Conservation (phyloP, 2,329 filamentous ascomycete species). For the Colletotrichum plurivorum region DNA sequence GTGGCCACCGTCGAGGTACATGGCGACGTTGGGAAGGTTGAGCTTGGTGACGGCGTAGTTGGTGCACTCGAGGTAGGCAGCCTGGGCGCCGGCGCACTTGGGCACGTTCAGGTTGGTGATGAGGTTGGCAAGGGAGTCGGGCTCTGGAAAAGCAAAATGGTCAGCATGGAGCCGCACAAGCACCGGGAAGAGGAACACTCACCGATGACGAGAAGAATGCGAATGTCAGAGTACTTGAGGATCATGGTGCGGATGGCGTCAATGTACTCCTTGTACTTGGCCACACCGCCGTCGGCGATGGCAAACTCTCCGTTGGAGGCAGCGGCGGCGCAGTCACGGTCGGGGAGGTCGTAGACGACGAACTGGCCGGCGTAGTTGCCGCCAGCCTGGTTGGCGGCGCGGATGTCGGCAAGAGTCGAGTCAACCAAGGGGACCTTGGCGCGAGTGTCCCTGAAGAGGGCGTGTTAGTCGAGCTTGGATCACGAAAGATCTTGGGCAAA, state of each 20-base stretch:
- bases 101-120: conserved; percentile 67
- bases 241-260: conserved; percentile 60
- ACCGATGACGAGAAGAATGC: conserved; percentile 61
- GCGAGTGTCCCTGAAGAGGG: conserved; percentile 59
- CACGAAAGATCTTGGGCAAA: conserved; percentile 36
- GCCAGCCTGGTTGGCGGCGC: conserved; percentile 52
- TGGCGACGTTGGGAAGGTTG: conserved; percentile 69
- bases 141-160: conserved; percentile 55
- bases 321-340: conserved; percentile 70
- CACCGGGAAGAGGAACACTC: conserved; percentile 27
- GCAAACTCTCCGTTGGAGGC: conserved; percentile 71
- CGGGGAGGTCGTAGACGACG: conserved; percentile 71
- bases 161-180: conserved; percentile 41
- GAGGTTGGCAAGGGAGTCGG: conserved; percentile 72
- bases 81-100: conserved; percentile 64
- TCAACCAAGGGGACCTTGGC: conserved; percentile 63
- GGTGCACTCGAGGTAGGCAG: conserved; percentile 64
- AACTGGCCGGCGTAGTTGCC: conserved; percentile 62
- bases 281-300: conserved; percentile 64
- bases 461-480: conserved; percentile 35
- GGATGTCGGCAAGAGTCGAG: conserved; percentile 60
- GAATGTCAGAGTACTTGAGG: conserved; percentile 59
- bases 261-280: conserved; percentile 70
- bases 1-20: conserved; percentile 69
- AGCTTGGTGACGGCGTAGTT: conserved; percentile 66